Conservation (phyloP, 345 rosid genomes). For the Litchi chinensis region DNA sequence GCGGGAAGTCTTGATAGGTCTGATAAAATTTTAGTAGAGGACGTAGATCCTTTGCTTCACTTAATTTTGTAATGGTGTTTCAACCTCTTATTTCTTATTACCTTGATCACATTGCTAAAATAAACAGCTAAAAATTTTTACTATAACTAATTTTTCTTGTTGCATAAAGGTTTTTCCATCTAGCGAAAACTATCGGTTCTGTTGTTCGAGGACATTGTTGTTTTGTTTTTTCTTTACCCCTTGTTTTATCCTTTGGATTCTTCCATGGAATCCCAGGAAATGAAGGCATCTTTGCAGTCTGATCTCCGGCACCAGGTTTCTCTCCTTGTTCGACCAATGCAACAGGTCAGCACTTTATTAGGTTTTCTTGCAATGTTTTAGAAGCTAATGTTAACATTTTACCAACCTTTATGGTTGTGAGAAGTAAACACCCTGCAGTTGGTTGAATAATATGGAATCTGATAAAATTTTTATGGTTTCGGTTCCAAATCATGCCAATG, state of each 20-base stretch:
- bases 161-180: background rate
- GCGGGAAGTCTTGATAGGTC: background rate
- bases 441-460: background rate
- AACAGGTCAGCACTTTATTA: conserved; percentile 62
- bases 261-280: conserved; percentile 44
- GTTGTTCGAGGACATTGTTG: background rate
- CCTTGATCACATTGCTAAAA: background rate
- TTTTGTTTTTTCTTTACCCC: background rate
- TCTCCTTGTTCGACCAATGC: conserved; percentile 90
- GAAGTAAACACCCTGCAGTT: background rate
- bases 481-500: background rate
- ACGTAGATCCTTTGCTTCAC: background rate
- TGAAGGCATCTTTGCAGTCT: conserved; percentile 83
- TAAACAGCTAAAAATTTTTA: background rate
- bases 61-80: background rate
- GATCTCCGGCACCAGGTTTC: conserved; percentile 84
- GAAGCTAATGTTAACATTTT: background rate
- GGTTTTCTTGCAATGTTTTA: background rate
- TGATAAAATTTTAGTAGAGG: background rate
- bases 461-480: background rate
- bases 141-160: background rate
- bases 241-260: background rate
- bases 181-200: background rate
- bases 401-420: background rate
- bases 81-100: background rate